Evolutionary conservation across 192 early-diverging fungal species (phyloP), one percentile per base, ranked within the genome.

Genomic region (Coemansia sp.): DNA sequence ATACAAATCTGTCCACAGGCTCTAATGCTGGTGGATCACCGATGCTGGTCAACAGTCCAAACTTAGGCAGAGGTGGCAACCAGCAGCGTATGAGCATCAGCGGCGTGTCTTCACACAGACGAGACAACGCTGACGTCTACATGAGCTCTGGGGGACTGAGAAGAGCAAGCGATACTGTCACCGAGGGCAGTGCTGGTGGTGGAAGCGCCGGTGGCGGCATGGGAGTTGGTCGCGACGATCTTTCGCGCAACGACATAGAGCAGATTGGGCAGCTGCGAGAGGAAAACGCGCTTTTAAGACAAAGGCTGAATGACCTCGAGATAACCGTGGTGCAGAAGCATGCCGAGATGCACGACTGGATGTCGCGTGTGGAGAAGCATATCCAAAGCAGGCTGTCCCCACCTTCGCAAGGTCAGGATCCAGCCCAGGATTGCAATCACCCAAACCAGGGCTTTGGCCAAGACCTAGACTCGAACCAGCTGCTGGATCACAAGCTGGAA

Each of bases 311-410:
- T 8, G 62, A 57, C n/a, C 71, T 84, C 5, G 81, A 84, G 71
- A 14, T 70, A 5, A 64, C 67, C 11, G 81, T 84, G 14, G 38
- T 67, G 17, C 73, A 84, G 35, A 72, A 75, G 65, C 81, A 84
- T 34, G 57, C 67, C 3, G 76, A 84, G 61, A 62, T 84, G 48
- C 70, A 78, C 37, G 70, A 18, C 39, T 78, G 81, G 76, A 84
- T 84, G 70, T n/a, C 45, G 2, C 76, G 71, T 38, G 69, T 84
- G 15, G 81, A 84, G 48, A 71, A 70, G 57, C 45, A 67, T 6
- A 61, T 83, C 18, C 45, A 34, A 39, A 65, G 72, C 72, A 62
- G 18, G 57, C 14, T 36, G 45, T 48, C 45, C 14, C 45, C 45
- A 12, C 45, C 45, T 48, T 48, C 45, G 45, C 45, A 48, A 12